A percentile compares a stretch with the other conserved stretches of the same genome.
Evolutionary conservation across 2,329 filamentous ascomycete genomes (phyloP).

Genomic region (Phoma sp.): DNA sequence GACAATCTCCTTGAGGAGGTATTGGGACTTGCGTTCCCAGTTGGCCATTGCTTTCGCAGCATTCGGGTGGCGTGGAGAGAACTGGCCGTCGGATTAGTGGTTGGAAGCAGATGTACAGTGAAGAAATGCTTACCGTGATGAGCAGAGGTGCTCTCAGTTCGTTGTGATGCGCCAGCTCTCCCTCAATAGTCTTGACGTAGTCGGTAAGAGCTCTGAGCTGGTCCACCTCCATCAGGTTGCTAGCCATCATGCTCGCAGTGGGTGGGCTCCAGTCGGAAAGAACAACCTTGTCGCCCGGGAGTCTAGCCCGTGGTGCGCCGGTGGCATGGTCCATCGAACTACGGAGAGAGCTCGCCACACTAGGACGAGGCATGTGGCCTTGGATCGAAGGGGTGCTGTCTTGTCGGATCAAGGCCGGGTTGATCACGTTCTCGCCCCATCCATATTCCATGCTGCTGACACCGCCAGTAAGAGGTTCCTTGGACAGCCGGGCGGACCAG

Average conservation of each 20-base stretch:
- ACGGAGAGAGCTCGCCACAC: constrained; percentile 67
- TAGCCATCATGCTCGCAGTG: constrained; percentile 86
- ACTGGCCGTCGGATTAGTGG: constrained; percentile 55
- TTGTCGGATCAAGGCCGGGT: constrained; percentile 55
- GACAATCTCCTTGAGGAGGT: constrained; percentile 90
- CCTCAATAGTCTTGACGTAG: constrained; percentile 86
- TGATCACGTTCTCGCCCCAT: constrained; percentile 86
- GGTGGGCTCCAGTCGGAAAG: constrained; percentile 91
- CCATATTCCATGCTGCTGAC: constrained; percentile 98
- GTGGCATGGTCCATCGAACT: constrained; percentile 64
- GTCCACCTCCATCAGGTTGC: constrained; percentile 76
- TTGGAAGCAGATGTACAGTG: neutral
- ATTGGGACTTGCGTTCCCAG: constrained; percentile 95
- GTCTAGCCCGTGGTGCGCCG: constrained; percentile 65
- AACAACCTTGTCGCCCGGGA: constrained; percentile 83
- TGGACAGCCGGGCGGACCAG: constrained; percentile 93
- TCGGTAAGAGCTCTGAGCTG: constrained; percentile 76
- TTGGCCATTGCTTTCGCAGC: constrained; percentile 86
- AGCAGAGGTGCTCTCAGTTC: constrained; percentile 86
- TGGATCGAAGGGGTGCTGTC: constrained; percentile 43
- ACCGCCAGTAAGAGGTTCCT: constrained; percentile 88
- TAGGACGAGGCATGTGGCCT: constrained; percentile 55
- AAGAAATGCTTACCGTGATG: constrained; percentile 65
- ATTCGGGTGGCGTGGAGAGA: constrained; percentile 83
- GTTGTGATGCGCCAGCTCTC: constrained; percentile 86